phyloP scores from a whole-genome alignment of 2,329 filamentous ascomycete genomes.

The Leptographium wingfieldii region DNA sequence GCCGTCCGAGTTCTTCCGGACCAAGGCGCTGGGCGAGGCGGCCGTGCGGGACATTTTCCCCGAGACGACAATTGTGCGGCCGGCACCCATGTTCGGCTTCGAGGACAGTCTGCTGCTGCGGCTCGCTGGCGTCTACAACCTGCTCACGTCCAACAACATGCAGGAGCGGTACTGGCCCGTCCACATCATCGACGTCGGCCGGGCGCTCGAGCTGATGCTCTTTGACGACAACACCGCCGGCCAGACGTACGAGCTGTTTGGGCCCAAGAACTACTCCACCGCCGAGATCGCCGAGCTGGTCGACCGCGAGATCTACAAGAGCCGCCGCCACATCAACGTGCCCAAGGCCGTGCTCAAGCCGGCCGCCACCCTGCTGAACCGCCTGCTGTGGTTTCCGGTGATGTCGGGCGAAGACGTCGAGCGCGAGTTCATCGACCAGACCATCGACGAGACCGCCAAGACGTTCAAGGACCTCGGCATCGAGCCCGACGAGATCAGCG shows the following conservation, averaged over 20 bases:
- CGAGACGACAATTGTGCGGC: conserved; percentile 92
- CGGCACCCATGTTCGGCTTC: conserved; percentile 86
- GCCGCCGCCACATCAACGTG: conserved; percentile 80
- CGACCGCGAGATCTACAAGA: conserved; percentile 84
- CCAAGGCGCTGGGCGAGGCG: conserved; percentile 76
- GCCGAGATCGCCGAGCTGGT: conserved; percentile 77
- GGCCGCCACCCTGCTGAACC: conserved; percentile 62
- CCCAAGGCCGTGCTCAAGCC: conserved; percentile 73
- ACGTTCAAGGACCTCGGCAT: conserved; percentile 92
- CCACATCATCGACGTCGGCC: conserved; percentile 85
- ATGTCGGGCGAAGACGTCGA: conserved; percentile 77
- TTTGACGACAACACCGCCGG: conserved; percentile 82
- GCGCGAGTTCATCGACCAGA: conserved; percentile 84
- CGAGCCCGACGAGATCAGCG: conserved; percentile 72
- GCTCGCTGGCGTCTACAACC: conserved; percentile 65
- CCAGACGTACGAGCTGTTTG: conserved; percentile 89
- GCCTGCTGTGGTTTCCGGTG: conserved; percentile 77
- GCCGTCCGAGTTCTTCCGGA: conserved; percentile 76
- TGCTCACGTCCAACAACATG: conserved; percentile 89
- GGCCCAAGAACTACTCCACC: conserved; percentile 84
- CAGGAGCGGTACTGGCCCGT: conserved; percentile 83
- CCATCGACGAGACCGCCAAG: conserved; percentile 82
- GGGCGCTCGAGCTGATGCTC: conserved; percentile 78
- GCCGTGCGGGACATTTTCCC: conserved; percentile 83
- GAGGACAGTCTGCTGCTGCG: conserved; percentile 86